These are phyloP conservation scores for Epichloe festucae DNA, from an alignment of 2,329 filamentous ascomycete genomes.

Conservation along the genomic window DNA sequence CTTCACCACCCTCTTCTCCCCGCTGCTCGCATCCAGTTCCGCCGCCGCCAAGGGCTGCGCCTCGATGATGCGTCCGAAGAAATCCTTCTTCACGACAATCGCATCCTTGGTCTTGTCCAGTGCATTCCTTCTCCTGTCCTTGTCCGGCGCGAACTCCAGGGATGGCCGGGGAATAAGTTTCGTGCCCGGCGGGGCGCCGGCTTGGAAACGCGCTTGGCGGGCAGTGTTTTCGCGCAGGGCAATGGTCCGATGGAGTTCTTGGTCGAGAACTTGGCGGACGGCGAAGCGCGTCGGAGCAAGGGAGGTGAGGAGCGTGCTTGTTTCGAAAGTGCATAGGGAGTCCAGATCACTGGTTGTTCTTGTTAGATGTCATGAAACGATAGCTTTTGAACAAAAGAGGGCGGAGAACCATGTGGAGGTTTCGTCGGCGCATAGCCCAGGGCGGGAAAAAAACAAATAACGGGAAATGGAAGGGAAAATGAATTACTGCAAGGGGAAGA, in stretches of 20 bases:
- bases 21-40: constrained; percentile 27
- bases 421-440: not conserved
- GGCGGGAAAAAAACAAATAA: too few relatives aligned
- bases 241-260: constrained; percentile 69
- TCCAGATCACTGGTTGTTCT: constrained; percentile 50
- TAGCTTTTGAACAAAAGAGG: not conserved
- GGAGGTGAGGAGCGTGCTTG: constrained; percentile 42
- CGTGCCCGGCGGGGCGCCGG: constrained; percentile 25
- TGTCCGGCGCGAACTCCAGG: constrained; percentile 6
- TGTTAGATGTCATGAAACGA: not conserved
- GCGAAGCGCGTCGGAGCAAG: constrained; percentile 76
- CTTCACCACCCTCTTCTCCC: constrained; percentile 22
- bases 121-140: constrained; percentile 27
- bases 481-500: not conserved
- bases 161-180: not conserved
- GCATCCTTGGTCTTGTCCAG: constrained; percentile 20
- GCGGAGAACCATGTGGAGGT: constrained; percentile 6
- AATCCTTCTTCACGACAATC: constrained; percentile 55
- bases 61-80: constrained; percentile 66
- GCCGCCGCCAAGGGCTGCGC: constrained; percentile 24
- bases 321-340: constrained; percentile 62
- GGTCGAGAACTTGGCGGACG: constrained; percentile 82
- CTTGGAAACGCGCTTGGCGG: constrained; percentile 50
- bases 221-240: constrained; percentile 51
- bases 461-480: not conserved